Evolutionary conservation across 2,329 filamentous ascomycete species (phyloP).

Genomic region (Curvularia spicifera): DNA sequence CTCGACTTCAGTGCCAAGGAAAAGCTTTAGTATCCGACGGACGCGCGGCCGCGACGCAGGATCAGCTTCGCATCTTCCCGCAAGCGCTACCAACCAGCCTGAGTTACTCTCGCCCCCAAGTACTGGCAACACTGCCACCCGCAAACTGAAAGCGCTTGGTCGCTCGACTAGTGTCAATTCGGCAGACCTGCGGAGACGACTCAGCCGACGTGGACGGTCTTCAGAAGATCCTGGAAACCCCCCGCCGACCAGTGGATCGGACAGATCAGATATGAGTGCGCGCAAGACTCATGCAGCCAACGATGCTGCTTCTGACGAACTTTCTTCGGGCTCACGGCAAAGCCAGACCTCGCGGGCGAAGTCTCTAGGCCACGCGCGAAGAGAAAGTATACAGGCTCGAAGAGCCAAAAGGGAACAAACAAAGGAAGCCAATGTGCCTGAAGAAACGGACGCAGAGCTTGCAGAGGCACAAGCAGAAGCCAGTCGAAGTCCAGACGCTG

Average conservation of each 20-base stretch:
- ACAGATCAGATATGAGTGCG: slow-evolving; percentile 67
- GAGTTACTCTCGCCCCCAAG: slow-evolving; percentile 78
- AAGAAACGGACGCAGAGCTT: slow-evolving; percentile 87
- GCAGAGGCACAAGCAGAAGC: slow-evolving; percentile 60
- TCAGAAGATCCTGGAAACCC: slow-evolving; percentile 66
- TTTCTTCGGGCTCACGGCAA: slow-evolving; percentile 43
- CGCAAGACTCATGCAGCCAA: slow-evolving; percentile 55
- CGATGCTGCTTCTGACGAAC: slow-evolving; percentile 59
- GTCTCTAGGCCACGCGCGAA: slow-evolving; percentile 84
- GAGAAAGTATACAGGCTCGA: slow-evolving; percentile 90
- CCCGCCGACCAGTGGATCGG: slow-evolving; percentile 78
- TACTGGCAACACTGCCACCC: slow-evolving; percentile 62
- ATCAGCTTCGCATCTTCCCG: slow-evolving; percentile 58
- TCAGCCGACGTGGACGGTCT: slow-evolving; percentile 61
- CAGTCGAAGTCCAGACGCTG: slow-evolving; percentile 72
- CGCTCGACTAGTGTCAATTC: slow-evolving; percentile 93
- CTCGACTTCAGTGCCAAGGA: slow-evolving; percentile 68
- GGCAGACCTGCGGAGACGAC: slow-evolving; percentile 75
- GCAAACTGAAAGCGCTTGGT: slow-evolving; percentile 71
- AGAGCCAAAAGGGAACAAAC: slow-evolving; percentile 75
- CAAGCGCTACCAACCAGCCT: slow-evolving; percentile 69
- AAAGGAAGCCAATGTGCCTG: slow-evolving; percentile 78
- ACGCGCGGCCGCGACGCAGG: slow-evolving; percentile 61
- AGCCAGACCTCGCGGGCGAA: slow-evolving; percentile 67
- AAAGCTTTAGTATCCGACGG: slow-evolving; percentile 85